Conservation (phyloP, 2,329 filamentous ascomycete species). For the Botrytis fabae region DNA sequence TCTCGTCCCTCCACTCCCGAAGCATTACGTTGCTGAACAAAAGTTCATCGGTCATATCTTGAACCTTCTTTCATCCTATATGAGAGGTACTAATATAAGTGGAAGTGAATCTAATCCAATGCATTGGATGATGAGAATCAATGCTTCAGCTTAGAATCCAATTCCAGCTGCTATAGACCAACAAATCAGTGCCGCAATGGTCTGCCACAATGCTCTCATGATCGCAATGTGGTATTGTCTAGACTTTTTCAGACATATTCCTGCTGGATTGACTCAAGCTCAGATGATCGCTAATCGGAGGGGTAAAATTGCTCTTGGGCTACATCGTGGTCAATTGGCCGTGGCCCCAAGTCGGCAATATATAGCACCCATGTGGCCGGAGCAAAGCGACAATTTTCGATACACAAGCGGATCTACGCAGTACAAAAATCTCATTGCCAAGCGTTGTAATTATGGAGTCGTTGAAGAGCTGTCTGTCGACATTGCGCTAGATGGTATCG, state of each 20-base stretch:
- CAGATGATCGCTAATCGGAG: neutral
- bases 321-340: neutral
- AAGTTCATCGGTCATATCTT: neutral
- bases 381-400: no score
- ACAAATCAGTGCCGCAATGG: neutral
- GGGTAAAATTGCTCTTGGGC: neutral
- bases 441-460: neutral
- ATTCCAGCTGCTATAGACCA: neutral
- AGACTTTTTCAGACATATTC: neutral
- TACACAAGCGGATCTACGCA: neutral
- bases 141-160: neutral
- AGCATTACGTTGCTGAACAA: neutral
- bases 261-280: neutral
- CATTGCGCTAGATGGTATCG: neutral
- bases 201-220: neutral
- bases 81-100: neutral
- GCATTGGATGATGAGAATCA: neutral
- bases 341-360: no score
- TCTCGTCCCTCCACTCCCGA: no score
- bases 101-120: neutral
- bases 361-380: no score
- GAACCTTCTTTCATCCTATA: neutral
- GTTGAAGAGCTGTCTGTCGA: neutral
- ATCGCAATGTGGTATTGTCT: neutral
- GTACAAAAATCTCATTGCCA: neutral